Evolutionary conservation across 108 stramenopile genomes (phyloP).

Genomic region (Heterococcus sp.): DNA sequence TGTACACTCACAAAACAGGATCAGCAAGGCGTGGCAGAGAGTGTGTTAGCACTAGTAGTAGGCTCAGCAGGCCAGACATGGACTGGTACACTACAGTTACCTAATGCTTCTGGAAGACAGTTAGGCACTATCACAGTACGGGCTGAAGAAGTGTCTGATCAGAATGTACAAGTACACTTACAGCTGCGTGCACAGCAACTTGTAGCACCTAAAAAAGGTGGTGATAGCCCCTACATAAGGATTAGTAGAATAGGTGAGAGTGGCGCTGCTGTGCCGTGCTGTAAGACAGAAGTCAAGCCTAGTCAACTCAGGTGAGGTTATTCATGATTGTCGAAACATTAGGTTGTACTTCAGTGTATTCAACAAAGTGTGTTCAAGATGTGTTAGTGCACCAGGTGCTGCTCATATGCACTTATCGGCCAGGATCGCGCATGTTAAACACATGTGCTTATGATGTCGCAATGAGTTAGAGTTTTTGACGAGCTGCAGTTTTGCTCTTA

Average conservation of each 20-base stretch:
- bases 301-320: not conserved
- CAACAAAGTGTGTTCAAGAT: not conserved
- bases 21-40: constrained; percentile 6
- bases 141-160: constrained; percentile 3
- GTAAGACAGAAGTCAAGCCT: constrained; percentile 32
- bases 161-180: not conserved
- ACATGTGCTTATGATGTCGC: no score
- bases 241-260: constrained; percentile 9
- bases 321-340: no score
- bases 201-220: not conserved
- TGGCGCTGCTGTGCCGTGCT: constrained; percentile 25
- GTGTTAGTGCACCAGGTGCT: no score
- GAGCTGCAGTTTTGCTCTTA: no score
- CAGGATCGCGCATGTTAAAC: no score
- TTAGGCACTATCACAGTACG: not conserved
- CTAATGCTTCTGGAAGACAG: not conserved
- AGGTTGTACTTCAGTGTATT: no score
- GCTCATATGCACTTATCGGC: no score
- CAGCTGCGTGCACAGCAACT: not conserved
- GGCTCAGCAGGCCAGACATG: constrained; percentile 12
- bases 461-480: no score
- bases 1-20: no score
- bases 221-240: constrained; percentile 13
- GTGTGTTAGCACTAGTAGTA: constrained; percentile 15
- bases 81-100: not conserved